Conservation (phyloP, 2,329 filamentous ascomycete genomes). For the Cadophora luteo-olivacea region DNA sequence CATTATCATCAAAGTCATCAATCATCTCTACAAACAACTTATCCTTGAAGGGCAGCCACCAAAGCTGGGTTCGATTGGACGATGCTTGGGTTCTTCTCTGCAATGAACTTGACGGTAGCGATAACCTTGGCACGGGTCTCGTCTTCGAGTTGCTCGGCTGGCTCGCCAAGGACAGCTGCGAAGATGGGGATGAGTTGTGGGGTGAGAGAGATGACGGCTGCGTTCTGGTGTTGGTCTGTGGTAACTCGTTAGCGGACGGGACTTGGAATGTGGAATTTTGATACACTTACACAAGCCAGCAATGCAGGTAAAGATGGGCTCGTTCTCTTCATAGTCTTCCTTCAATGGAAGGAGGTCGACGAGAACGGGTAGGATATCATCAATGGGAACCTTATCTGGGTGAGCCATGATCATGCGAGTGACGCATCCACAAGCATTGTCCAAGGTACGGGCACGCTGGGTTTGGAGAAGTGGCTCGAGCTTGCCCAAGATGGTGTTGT, state of each 20-base stretch:
- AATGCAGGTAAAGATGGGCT: slow-evolving; percentile 90
- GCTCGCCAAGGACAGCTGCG: slow-evolving; percentile 73
- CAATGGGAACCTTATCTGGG: slow-evolving; percentile 80
- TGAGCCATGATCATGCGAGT: slow-evolving; percentile 91
- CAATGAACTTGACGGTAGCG: slow-evolving; percentile 60
- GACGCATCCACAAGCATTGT: slow-evolving; percentile 92
- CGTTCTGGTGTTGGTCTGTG: slow-evolving; percentile 70
- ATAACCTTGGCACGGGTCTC: slow-evolving; percentile 72
- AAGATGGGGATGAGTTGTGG: slow-evolving; percentile 73
- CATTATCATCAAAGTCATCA: slow-evolving; percentile 34
- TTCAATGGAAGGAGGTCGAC: slow-evolving; percentile 82
- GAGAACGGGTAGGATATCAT: slow-evolving; percentile 81
- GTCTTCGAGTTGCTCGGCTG: slow-evolving; percentile 76
- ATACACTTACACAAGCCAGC: slow-evolving; percentile 76
- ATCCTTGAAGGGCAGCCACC: slow-evolving; percentile 27
- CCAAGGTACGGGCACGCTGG: slow-evolving; percentile 80
- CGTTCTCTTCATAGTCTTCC: slow-evolving; percentile 97
- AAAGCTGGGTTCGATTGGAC: slow-evolving; percentile 40
- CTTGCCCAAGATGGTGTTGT: slow-evolving; percentile 79
- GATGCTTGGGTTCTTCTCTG: slow-evolving; percentile 39
- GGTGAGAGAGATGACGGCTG: slow-evolving; percentile 73
- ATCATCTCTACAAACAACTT: slow-evolving; percentile 22
- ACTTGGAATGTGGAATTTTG: not conserved
- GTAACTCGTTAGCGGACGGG: not conserved
- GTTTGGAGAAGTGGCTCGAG: slow-evolving; percentile 84